Percentiles rank a stretch among this genome's conserved stretches.
These are phyloP conservation scores for Golubevia pallescens DNA, from an alignment of 1,284 basidiomycete genomes.

Conservation along the genomic window DNA sequence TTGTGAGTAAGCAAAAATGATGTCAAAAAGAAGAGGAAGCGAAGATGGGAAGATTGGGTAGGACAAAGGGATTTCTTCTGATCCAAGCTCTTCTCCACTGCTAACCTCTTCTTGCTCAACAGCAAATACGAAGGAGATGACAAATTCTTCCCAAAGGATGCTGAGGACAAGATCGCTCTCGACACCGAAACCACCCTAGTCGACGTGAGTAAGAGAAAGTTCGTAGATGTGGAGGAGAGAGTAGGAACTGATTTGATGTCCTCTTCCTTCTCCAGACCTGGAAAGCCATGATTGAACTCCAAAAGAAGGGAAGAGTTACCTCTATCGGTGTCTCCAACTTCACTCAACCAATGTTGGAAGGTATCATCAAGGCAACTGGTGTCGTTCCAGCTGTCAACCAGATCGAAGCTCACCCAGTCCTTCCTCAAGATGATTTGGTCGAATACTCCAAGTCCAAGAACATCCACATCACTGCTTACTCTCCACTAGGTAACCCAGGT, in stretches of 20 bases:
- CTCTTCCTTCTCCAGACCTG: conserved; percentile 68
- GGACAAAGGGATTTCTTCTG: too few relatives aligned
- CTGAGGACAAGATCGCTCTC: conserved; percentile 69
- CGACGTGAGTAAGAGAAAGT: conserved; percentile 63
- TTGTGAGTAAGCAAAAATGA: conserved; percentile 26
- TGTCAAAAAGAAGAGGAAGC: too few relatives aligned
- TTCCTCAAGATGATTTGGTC: conserved; percentile 57
- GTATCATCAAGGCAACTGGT: conserved; percentile 76
- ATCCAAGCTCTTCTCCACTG: too few relatives aligned
- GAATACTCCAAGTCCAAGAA: conserved; percentile 41
- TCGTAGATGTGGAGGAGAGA: too few relatives aligned
- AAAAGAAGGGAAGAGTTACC: conserved; percentile 54
- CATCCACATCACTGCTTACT: conserved; percentile 60
- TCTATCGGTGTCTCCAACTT: conserved; percentile 79
- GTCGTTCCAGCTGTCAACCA: conserved; percentile 81
- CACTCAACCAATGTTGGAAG: conserved; percentile 73
- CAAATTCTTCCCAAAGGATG: conserved; percentile 69
- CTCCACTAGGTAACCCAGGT: conserved; percentile 48
- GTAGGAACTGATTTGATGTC: too few relatives aligned
- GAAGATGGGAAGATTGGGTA: too few relatives aligned
- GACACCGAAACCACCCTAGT: conserved; percentile 73
- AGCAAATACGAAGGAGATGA: conserved; percentile 16
- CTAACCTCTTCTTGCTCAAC: too few relatives aligned
- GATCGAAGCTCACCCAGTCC: conserved; percentile 78
- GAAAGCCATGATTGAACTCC: conserved; percentile 76